Conservation (phyloP, 257 asterid species). For the Lantana camara region DNA sequence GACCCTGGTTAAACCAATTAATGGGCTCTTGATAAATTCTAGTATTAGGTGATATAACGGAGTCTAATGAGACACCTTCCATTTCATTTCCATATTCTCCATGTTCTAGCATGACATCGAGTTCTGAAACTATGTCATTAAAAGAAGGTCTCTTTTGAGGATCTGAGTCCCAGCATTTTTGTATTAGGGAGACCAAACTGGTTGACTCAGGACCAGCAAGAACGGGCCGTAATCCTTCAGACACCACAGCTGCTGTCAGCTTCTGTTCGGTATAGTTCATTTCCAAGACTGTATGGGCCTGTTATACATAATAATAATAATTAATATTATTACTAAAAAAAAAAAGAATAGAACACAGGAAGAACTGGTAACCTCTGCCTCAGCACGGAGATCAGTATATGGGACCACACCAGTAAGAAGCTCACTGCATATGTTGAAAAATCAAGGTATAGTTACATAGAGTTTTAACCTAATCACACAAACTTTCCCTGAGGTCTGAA, state of each 20-base stretch:
- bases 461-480: too few species aligned
- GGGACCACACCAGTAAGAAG: constrained; percentile 95
- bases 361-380: constrained; percentile 68
- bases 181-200: constrained; percentile 59
- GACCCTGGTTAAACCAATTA: constrained; percentile 80
- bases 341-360: constrained; percentile 10
- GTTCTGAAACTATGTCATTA: constrained; percentile 66
- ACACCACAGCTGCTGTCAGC: constrained; percentile 87
- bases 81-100: constrained; percentile 26
- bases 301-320: constrained; percentile 7
- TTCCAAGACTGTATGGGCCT: constrained; percentile 98
- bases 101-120: constrained; percentile 47
- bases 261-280: constrained; percentile 94
- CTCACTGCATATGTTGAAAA: constrained; percentile 61
- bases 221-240: constrained; percentile 81
- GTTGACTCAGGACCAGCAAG: constrained; percentile 66
- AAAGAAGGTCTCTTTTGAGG: constrained; percentile 76
- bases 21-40: constrained; percentile 59
- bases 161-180: constrained; percentile 79
- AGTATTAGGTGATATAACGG: constrained; percentile 28
- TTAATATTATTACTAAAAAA: constrained; percentile 5
- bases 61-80: constrained; percentile 30
- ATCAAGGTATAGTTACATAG: too few species aligned
- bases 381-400: constrained; percentile 96
- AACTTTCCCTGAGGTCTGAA: too few species aligned